Conservation (phyloP, 768 basidiomycete genomes). For the Atractiella rhizophila region DNA sequence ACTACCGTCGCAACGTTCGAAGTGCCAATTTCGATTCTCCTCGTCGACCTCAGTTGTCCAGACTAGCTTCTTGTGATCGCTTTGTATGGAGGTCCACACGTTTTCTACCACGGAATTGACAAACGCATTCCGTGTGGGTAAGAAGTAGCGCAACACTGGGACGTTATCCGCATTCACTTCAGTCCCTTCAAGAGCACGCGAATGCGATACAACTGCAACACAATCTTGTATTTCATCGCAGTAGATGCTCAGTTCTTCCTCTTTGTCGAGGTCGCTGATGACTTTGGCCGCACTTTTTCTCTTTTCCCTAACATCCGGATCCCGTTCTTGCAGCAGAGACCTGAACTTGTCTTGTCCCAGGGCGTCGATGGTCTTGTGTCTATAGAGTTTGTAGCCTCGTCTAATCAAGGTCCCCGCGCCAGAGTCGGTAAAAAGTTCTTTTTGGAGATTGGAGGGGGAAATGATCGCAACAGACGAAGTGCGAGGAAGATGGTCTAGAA, state of each 20-base stretch:
- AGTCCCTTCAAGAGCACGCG: slow-evolving; percentile 64
- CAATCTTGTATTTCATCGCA: slow-evolving; percentile 96
- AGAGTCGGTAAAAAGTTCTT: slow-evolving; percentile 93
- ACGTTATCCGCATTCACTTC: slow-evolving; percentile 16
- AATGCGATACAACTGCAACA: slow-evolving; percentile 77
- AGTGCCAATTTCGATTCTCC: slow-evolving; percentile 95
- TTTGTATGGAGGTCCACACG: slow-evolving; percentile 85
- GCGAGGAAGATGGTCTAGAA: slow-evolving; percentile 89
- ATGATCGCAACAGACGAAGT: slow-evolving; percentile 97
- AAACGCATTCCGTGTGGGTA: slow-evolving; percentile 61
- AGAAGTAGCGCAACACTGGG: slow-evolving; percentile 77
- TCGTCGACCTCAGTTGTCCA: slow-evolving; percentile 95
- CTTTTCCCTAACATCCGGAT: slow-evolving; percentile 66
- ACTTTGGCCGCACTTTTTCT: slow-evolving; percentile 65
- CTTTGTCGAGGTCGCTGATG: slow-evolving; percentile 47
- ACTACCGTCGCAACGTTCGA: slow-evolving; percentile 88
- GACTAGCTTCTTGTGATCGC: slow-evolving; percentile 77
- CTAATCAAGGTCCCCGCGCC: slow-evolving; percentile 96
- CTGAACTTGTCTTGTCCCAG: slow-evolving; percentile 86
- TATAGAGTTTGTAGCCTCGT: slow-evolving; percentile 92
- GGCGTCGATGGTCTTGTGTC: slow-evolving; percentile 49
- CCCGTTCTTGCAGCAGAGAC: slow-evolving; percentile 80
- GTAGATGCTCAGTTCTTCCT: slow-evolving; percentile 60
- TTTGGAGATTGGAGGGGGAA: slow-evolving; percentile 69
- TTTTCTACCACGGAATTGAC: slow-evolving; percentile 92